Percentiles rank a stretch among this genome's conserved stretches.
phyloP scores from a whole-genome alignment of 2,329 filamentous ascomycete genomes.

The Pezicula carpinea region DNA sequence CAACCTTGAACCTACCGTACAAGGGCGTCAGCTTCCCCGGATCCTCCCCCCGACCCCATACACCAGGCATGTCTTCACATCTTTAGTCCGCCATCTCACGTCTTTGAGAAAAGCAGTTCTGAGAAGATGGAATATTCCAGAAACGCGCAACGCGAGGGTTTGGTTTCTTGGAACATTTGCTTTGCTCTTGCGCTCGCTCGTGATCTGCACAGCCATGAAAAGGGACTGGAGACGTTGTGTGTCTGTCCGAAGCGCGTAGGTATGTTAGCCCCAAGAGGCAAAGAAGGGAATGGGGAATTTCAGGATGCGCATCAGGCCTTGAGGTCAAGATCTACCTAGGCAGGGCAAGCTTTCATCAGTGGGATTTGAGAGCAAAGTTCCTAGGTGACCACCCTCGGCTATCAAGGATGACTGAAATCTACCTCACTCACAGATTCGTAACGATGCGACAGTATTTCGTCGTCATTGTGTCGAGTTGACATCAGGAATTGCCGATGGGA shows the following conservation, averaged over 20 bases:
- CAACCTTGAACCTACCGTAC: no score
- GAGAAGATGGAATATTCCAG: slow-evolving; percentile 36
- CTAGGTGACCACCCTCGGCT: no score
- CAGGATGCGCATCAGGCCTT: no score
- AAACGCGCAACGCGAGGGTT: slow-evolving; percentile 18
- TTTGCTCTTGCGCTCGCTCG: slow-evolving; percentile 48
- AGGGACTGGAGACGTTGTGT: slow-evolving; percentile 39
- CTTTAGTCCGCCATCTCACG: slow-evolving; percentile 51
- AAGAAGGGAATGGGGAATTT: neutral
- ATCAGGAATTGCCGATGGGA: no score
- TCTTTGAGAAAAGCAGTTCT: slow-evolving; percentile 47
- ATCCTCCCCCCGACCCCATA: slow-evolving; percentile 36
- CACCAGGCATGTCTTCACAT: slow-evolving; percentile 42
- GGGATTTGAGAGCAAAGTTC: no score
- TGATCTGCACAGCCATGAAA: slow-evolving; percentile 44
- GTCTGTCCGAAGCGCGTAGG: slow-evolving; percentile 47
- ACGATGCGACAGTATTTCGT: no score
- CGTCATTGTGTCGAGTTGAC: no score
- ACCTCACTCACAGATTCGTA: no score
- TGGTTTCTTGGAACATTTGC: slow-evolving; percentile 14
- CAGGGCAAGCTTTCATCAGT: no score
- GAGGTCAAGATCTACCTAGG: no score
- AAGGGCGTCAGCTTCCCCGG: slow-evolving; percentile 44
- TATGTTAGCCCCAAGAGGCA: neutral
- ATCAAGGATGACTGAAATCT: no score